Evolutionary conservation across 2,329 filamentous ascomycete species (phyloP), one percentile per base, ranked within the genome.

Genomic region (Pseudogymnoascus sp.): DNA sequence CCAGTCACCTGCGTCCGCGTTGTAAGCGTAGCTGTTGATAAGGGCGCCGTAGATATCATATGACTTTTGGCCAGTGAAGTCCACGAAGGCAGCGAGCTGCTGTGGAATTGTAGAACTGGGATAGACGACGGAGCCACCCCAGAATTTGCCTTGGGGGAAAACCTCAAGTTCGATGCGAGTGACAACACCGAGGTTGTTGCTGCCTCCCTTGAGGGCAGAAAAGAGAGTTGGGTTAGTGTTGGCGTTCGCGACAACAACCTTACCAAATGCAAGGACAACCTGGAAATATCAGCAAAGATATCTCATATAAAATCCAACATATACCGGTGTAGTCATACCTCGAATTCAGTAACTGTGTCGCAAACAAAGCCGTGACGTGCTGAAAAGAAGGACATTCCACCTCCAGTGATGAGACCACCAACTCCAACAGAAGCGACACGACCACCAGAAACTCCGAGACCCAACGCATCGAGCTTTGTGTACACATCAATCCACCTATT

Each of bases 171-270:
- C 67, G 65, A 77, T 79, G 9, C 72, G 71, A 11, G 77, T 77
- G n/a, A 79, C 74, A 62, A 80, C 74, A 50, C 80, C 81, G 64
- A 78, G 82, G 67, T 81, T 82, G 68, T 77, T 81, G n/a, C 78
- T 77, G 16, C 82, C 82, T 11, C 81, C 82, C 60, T 78, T 77
- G 4, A 84, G 74, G 0, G 78, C 80, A 64, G 73, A 74, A 69
- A 74, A 83, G 7, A 85, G 72, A 59, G 83, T 80, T 0, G 65
- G 67, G 6, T 68, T 60, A 6, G 61, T 39, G 28, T 62, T 65
- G 8, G 69, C 71, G 28, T 58, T 58, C n/a, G 35, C 57, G 20
- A 35, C 57, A n/a, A 35, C 32, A 18, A 54, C 25, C 14, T 20
- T 14, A 14, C 59, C 59, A 58, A 25, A 32, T 16, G 59, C 43